Conservation (phyloP, 352 stramenopile species). For the Blastocystis sp. region DNA sequence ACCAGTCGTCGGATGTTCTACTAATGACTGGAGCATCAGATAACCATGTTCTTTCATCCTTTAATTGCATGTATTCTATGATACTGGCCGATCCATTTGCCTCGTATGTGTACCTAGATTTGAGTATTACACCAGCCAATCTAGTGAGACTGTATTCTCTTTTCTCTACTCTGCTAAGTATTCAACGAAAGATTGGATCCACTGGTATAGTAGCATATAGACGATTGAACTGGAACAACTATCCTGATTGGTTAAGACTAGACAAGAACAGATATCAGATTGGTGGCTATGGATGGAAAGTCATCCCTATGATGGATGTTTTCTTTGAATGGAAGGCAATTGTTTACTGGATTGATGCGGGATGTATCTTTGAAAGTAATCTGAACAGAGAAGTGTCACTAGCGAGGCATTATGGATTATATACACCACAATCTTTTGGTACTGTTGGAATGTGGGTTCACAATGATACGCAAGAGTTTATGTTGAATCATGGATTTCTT, state of each 20-base stretch:
- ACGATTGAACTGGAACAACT: not conserved
- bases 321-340: not conserved
- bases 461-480: not conserved
- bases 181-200: not conserved
- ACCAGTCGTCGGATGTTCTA: not conserved
- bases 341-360: not conserved
- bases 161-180: not conserved
- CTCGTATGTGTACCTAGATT: not conserved
- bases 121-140: not conserved
- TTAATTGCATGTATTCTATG: not conserved
- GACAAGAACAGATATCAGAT: not conserved
- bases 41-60: not conserved
- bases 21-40: not conserved
- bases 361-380: not conserved
- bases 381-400: conserved; percentile 2
- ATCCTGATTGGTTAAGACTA: not conserved
- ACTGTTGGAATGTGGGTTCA: conserved; percentile 22
- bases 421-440: not conserved
- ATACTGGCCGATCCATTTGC: not conserved
- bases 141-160: not conserved
- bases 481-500: not conserved
- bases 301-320: conserved; percentile 4
- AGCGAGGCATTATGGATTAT: not conserved
- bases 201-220: not conserved
- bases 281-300: conserved; percentile 39